phyloP scores from a whole-genome alignment of 352 stramenopile species.

The Phytophthora lateralis region DNA sequence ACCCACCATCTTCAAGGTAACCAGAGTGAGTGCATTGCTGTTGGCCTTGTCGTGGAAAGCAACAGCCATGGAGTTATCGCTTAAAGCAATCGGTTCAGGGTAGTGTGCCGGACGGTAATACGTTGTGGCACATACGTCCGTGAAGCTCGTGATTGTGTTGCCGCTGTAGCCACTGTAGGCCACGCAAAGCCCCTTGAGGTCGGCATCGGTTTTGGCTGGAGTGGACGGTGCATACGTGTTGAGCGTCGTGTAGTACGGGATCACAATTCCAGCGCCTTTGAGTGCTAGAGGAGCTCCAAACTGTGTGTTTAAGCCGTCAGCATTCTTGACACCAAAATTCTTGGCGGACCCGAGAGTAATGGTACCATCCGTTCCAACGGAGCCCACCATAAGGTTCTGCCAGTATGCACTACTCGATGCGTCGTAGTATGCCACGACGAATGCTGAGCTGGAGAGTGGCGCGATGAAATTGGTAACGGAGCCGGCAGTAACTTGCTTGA shows the following conservation, averaged over 20 bases:
- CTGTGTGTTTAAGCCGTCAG: constrained; percentile 20
- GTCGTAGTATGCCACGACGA: constrained; percentile 61
- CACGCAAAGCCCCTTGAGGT: constrained; percentile 48
- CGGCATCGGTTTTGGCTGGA: constrained; percentile 21
- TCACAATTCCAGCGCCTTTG: constrained; percentile 40
- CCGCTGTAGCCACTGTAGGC: constrained; percentile 38
- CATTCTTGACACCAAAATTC: constrained; percentile 45
- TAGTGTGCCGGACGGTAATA: constrained; percentile 43
- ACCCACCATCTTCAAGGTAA: constrained; percentile 36
- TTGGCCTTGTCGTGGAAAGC: constrained; percentile 61
- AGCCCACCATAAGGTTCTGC: constrained; percentile 49
- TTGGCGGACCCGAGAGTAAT: constrained; percentile 41
- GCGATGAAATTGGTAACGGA: constrained; percentile 51
- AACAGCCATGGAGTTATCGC: constrained; percentile 47
- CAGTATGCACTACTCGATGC: constrained; percentile 30
- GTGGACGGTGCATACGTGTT: neutral
- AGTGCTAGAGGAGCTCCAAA: constrained; percentile 49
- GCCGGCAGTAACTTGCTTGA: constrained; percentile 19
- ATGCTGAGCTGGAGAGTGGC: constrained; percentile 36
- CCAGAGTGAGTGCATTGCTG: constrained; percentile 61
- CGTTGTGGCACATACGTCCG: constrained; percentile 45
- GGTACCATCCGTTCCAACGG: constrained; percentile 32
- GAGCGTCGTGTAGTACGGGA: constrained; percentile 51
- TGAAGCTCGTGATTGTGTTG: constrained; percentile 35
- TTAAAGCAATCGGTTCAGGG: constrained; percentile 50